A percentile compares a stretch with the other conserved stretches of the same genome.
These are phyloP conservation scores for Paecilomyces niveus DNA, from an alignment of 2,329 filamentous ascomycete genomes.

Conservation along the genomic window DNA sequence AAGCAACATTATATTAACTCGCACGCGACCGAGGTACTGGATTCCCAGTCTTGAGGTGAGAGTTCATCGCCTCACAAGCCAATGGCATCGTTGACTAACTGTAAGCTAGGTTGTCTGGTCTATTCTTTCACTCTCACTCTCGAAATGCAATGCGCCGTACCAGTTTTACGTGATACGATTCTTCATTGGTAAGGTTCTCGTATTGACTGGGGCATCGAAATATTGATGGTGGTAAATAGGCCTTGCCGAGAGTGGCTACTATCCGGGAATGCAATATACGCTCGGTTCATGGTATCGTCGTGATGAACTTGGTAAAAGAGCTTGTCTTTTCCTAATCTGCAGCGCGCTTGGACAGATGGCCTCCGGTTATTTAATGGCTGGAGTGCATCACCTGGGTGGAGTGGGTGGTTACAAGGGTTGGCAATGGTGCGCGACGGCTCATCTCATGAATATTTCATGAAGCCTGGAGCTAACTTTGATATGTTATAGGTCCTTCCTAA, in stretches of 20 bases:
- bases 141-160: conserved; percentile 32
- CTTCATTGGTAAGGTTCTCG: conserved; percentile 36
- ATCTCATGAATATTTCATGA: not conserved
- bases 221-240: not conserved
- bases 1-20: conserved; percentile 46
- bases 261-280: conserved; percentile 47
- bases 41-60: conserved; percentile 41
- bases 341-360: conserved; percentile 39
- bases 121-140: conserved; percentile 41
- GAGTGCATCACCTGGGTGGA: conserved; percentile 44
- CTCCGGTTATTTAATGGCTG: conserved; percentile 50
- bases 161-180: conserved; percentile 44
- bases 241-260: conserved; percentile 35
- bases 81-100: not conserved
- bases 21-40: conserved; percentile 41
- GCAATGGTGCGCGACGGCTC: conserved; percentile 37
- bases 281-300: conserved; percentile 47
- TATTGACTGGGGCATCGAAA: not conserved
- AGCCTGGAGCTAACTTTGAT: not conserved
- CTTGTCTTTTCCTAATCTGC: conserved; percentile 47
- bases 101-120: conserved; percentile 39
- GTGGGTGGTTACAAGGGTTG: conserved; percentile 44
- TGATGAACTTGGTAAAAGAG: conserved; percentile 46
- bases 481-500: conserved; percentile 39
- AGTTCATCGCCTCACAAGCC: not conserved